Evolutionary conservation across 192 early-diverging fungal genomes (phyloP).

Genomic region (Dissophora ornata): DNA sequence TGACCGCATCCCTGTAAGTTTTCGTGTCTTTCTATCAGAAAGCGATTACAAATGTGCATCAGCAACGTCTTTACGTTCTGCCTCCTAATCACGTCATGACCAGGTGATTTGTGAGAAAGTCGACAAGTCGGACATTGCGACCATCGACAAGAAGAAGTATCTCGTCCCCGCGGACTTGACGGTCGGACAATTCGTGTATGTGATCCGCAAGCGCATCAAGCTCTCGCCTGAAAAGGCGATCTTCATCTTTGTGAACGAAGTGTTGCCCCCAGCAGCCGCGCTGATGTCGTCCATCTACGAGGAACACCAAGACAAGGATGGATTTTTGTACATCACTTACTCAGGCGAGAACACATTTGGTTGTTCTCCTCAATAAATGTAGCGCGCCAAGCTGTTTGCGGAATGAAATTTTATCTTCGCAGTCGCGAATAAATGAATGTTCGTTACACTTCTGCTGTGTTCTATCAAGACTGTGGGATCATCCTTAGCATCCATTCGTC

Average conservation of each 20-base stretch:
- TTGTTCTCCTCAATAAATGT: conserved; percentile 21
- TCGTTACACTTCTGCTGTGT: too few species aligned
- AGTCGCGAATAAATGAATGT: too few species aligned
- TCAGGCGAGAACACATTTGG: conserved; percentile 93
- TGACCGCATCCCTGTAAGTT: conserved; percentile 81
- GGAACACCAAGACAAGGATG: conserved; percentile 98
- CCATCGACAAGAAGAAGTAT: conserved; percentile 99
- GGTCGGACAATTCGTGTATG: conserved; percentile 97
- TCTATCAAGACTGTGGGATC: too few species aligned
- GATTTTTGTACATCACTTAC: conserved; percentile 95
- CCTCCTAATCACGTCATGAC: too few species aligned
- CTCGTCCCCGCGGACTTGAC: conserved; percentile 96
- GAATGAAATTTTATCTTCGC: conserved; percentile 3
- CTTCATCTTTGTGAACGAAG: conserved; percentile 98
- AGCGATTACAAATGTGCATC: too few species aligned
- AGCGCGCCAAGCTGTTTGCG: too few species aligned
- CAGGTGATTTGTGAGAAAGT: conserved; percentile 93
- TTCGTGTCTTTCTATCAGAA: not conserved
- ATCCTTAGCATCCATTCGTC: too few species aligned
- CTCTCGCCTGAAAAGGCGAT: conserved; percentile 97
- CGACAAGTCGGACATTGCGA: conserved; percentile 96
- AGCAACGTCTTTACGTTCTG: too few species aligned
- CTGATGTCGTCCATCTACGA: conserved; percentile 95
- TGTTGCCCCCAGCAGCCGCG: conserved; percentile 93
- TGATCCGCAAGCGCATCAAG: conserved; percentile 97